phyloP scores from a whole-genome alignment of 108 stramenopile species.

The Chaetoceros tenuissimus region DNA sequence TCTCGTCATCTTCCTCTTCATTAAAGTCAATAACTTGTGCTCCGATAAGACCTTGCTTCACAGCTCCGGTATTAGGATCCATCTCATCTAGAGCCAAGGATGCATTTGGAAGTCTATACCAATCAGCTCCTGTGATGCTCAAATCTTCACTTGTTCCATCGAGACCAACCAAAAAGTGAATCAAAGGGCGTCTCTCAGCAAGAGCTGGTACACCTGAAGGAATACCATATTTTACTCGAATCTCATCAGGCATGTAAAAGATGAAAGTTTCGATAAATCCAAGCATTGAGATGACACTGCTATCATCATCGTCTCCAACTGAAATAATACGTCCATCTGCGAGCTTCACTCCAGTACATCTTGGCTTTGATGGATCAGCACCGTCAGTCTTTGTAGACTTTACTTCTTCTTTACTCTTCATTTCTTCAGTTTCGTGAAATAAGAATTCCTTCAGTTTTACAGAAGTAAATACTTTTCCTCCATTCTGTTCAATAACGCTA shows the following conservation, averaged over 20 bases:
- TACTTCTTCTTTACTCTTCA: constrained; percentile 4
- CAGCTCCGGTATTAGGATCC: constrained; percentile 44
- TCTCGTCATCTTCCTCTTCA: constrained; percentile 12
- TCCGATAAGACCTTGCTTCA: constrained; percentile 60
- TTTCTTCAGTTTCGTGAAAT: constrained; percentile 30
- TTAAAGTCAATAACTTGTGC: constrained; percentile 5
- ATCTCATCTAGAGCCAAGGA: constrained; percentile 62
- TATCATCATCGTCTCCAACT: constrained; percentile 27
- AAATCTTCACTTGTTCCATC: constrained; percentile 67
- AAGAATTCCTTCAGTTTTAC: constrained; percentile 52
- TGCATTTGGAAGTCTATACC: constrained; percentile 69
- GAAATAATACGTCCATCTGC: constrained; percentile 21
- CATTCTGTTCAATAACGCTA: constrained; percentile 67
- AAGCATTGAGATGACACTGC: constrained; percentile 56
- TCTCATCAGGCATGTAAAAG: constrained; percentile 47
- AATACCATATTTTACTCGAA: constrained; percentile 57
- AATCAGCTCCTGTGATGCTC: constrained; percentile 75
- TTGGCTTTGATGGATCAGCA: constrained; percentile 16
- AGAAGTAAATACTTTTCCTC: constrained; percentile 57
- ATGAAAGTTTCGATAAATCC: constrained; percentile 82
- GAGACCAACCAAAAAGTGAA: constrained; percentile 65
- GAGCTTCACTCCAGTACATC: constrained; percentile 57
- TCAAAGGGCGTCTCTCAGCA: constrained; percentile 68
- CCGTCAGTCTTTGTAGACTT: constrained; percentile 9
- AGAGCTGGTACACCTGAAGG: constrained; percentile 72